Conservation (phyloP, 208 protist genomes). For the Leptomonas pyrrhocoris region DNA sequence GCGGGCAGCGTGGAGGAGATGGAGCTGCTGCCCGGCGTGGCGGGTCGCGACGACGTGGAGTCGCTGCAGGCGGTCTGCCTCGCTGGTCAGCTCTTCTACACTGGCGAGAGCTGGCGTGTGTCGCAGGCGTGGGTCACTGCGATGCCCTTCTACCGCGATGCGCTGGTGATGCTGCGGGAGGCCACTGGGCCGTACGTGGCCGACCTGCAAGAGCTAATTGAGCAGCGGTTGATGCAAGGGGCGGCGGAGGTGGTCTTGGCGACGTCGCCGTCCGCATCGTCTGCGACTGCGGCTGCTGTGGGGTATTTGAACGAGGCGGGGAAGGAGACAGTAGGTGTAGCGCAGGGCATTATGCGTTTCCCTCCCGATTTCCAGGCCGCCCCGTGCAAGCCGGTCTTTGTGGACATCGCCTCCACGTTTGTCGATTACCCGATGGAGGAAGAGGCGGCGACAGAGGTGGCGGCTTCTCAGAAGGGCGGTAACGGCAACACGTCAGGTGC, state of each 20-base stretch:
- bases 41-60: conserved; percentile 60
- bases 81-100: conserved; percentile 71
- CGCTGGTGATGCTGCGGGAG: conserved; percentile 42
- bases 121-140: conserved; percentile 13
- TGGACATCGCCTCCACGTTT: conserved; percentile 83
- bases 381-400: conserved; percentile 86
- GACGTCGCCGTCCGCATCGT: background rate
- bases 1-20: conserved; percentile 70
- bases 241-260: conserved; percentile 43
- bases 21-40: conserved; percentile 81
- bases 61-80: conserved; percentile 44
- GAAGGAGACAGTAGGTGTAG: conserved; percentile 43
- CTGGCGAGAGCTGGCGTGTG: conserved; percentile 77
- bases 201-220: conserved; percentile 41
- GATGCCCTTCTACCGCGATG: conserved; percentile 54
- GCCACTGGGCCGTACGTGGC: conserved; percentile 26
- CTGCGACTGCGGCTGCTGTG: background rate
- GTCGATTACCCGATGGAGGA: conserved; percentile 58
- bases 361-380: conserved; percentile 81
- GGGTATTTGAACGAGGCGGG: conserved; percentile 52
- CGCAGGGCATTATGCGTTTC: conserved; percentile 69
- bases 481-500: background rate
- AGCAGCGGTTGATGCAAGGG: conserved; percentile 47
- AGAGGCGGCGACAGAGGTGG: background rate
- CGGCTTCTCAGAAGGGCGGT: background rate